Evolutionary conservation across 495 filamentous ascomycete genomes (phyloP).

Genomic region (Xylaria bambusicola): DNA sequence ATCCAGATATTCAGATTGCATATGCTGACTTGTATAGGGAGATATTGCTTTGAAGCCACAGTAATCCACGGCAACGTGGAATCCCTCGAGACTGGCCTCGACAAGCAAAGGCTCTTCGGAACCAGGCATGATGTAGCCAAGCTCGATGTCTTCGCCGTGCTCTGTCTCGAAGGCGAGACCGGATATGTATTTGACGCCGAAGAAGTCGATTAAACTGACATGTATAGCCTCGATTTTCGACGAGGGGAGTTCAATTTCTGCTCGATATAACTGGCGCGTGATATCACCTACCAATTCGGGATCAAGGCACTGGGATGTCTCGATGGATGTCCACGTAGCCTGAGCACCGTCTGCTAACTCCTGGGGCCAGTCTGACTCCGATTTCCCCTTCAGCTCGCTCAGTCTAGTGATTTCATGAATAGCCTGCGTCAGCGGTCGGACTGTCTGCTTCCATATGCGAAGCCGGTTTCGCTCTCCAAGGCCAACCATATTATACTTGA

Average conservation of each 20-base stretch:
- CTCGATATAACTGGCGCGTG: not conserved
- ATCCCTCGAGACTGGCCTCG: slow-evolving; percentile 12
- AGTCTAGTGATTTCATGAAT: not conserved
- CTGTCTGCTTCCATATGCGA: slow-evolving; percentile 19
- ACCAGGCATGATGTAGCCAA: slow-evolving; percentile 12
- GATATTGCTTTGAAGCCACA: slow-evolving; percentile 14
- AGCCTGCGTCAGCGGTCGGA: slow-evolving; percentile 5
- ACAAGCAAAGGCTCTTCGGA: slow-evolving; percentile 9
- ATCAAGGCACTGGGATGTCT: not conserved
- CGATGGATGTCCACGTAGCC: slow-evolving; percentile 2
- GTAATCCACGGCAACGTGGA: slow-evolving; percentile 13
- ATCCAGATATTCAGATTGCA: slow-evolving; percentile 8
- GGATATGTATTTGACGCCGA: slow-evolving; percentile 9
- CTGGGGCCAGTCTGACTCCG: slow-evolving; percentile 1
- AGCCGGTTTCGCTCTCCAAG: slow-evolving; percentile 14
- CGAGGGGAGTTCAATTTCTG: slow-evolving; percentile 1
- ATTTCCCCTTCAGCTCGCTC: slow-evolving; percentile 5
- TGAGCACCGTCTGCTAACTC: not conserved
- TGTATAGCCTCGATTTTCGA: slow-evolving; percentile 12
- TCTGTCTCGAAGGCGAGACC: slow-evolving; percentile 13
- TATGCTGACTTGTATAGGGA: slow-evolving; percentile 10
- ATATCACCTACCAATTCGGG: not conserved
- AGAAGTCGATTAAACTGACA: slow-evolving; percentile 13
- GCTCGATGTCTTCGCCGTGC: slow-evolving; percentile 13
- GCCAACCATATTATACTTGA: not conserved